phyloP scores from a whole-genome alignment of 768 basidiomycete genomes.

The Leucocoprinus leucothites region DNA sequence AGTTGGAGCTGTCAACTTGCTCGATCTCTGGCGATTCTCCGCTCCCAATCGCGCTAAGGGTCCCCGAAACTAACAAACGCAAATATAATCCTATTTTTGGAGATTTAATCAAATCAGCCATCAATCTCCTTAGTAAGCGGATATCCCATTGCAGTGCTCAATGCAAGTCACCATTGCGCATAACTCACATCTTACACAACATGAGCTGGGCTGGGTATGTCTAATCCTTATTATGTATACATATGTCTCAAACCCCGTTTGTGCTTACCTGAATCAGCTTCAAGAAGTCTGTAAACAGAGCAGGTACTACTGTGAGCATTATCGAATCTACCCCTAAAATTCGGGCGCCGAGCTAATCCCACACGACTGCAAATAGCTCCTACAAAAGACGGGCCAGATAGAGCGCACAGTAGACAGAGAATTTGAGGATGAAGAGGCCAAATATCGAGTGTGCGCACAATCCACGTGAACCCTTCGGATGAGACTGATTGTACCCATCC shows the following conservation, averaged over 20 bases:
- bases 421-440: conserved; percentile 88
- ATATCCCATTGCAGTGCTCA: background rate
- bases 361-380: conserved; percentile 47
- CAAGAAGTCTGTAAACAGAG: conserved; percentile 91
- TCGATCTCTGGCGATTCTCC: conserved; percentile 3
- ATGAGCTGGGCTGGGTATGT: conserved; percentile 61
- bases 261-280: conserved; percentile 46
- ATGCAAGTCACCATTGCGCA: too few relatives aligned
- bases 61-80: conserved; percentile 3
- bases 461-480: background rate
- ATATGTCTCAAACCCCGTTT: background rate
- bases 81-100: background rate
- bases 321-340: conserved; percentile 5
- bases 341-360: conserved; percentile 12
- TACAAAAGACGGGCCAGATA: conserved; percentile 98
- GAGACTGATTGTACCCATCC: conserved; percentile 6
- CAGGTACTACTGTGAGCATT: conserved; percentile 77
- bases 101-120: background rate
- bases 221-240: background rate
- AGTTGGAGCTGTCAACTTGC: background rate
- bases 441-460: conserved; percentile 76
- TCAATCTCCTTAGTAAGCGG: conserved; percentile 8
- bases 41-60: conserved; percentile 4
- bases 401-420: conserved; percentile 94
- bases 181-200: conserved; percentile 7